Conservation (phyloP, 805 yeast species). For the Sugiyamaella qingdaonensis region DNA sequence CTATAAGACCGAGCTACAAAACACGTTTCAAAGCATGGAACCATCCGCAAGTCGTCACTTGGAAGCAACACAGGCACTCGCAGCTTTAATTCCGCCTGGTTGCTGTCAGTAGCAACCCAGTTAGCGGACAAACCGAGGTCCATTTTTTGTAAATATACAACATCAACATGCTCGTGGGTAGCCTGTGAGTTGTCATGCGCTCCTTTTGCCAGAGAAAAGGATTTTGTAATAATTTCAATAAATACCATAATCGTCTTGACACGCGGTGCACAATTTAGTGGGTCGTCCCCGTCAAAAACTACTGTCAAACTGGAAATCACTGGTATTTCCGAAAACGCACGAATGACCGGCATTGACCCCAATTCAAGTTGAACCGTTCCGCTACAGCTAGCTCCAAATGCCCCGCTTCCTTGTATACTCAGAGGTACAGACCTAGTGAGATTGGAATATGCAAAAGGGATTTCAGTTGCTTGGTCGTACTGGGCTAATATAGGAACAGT, state of each 20-base stretch:
- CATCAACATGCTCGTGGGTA: not conserved
- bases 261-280: not conserved
- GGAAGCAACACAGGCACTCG: not conserved
- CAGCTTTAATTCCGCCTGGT: not conserved
- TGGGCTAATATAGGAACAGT: not conserved
- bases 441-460: not conserved
- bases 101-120: not conserved
- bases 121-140: not conserved
- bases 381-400: not conserved
- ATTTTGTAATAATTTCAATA: not conserved
- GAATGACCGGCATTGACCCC: not conserved
- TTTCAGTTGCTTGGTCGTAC: not conserved
- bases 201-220: not conserved
- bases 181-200: not conserved
- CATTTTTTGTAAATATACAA: not conserved
- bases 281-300: not conserved
- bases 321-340: not conserved
- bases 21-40: not conserved
- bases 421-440: not conserved
- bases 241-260: not conserved
- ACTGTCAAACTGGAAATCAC: not conserved
- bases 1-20: not conserved
- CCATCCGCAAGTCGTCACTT: not conserved
- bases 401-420: not conserved
- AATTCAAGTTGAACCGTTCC: not conserved